phyloP scores from a whole-genome alignment of 2,329 filamentous ascomycete genomes.

The Triangularia setosa region DNA sequence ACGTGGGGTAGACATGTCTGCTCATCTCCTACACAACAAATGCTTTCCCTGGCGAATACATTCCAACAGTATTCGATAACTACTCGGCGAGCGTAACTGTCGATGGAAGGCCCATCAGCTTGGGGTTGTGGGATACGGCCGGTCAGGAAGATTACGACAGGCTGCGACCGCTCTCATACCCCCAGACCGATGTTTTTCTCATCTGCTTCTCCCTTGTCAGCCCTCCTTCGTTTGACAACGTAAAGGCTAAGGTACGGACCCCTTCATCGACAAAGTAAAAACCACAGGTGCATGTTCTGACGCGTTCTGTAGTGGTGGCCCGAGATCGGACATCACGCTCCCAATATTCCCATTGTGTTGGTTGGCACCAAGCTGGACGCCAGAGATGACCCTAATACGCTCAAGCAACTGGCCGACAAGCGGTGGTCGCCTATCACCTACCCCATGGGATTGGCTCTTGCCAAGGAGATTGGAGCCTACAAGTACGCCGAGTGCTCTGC shows the following conservation, averaged over 20 bases:
- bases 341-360: constrained; percentile 91
- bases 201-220: constrained; percentile 99
- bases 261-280: background rate
- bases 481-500: constrained; percentile 99
- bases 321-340: constrained; percentile 95
- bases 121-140: constrained; percentile 97
- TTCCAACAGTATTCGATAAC: constrained; percentile 99
- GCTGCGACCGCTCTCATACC: constrained; percentile 90
- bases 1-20: constrained; percentile 74
- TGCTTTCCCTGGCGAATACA: constrained; percentile 99
- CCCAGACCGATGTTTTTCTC: constrained; percentile 96
- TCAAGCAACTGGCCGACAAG: constrained; percentile 80
- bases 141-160: constrained; percentile 98
- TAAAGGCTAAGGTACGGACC: constrained; percentile 82
- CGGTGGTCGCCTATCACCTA: constrained; percentile 97
- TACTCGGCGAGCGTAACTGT: constrained; percentile 99
- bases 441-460: constrained; percentile 81
- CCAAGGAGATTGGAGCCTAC: constrained; percentile 91
- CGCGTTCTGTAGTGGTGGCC: constrained; percentile 74
- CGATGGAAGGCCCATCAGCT: constrained; percentile 93
- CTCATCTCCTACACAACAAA: constrained; percentile 99
- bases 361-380: constrained; percentile 97
- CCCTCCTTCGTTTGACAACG: constrained; percentile 97
- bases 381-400: constrained; percentile 79
- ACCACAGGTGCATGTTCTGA: constrained; percentile 1